Base-by-base conservation (phyloP, 805 yeast species). In the Brettanomyces nanus region DNA sequence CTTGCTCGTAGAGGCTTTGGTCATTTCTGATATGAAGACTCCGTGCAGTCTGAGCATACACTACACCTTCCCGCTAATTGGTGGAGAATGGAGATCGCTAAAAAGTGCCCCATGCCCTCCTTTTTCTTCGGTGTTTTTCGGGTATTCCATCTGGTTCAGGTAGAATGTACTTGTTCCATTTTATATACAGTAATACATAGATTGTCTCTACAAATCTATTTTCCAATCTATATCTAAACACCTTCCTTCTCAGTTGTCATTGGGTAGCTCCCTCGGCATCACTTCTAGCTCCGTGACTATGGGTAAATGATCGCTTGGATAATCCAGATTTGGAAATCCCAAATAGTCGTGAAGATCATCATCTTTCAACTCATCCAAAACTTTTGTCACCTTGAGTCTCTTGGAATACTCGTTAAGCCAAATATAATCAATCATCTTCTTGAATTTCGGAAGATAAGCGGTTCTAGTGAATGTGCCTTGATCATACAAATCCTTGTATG, bases 341-440 rank as follows among this genome's bases (percentile, higher is more conserved):
- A 41, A 41, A 9, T 60, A 61, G 0, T 49, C 41, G 5, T 49
- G 37, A 13, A 61, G 38, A 41, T 68, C 66, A 0, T 46, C 37
- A 1, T 51, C 44, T 33, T 68, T 66, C 11, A 71, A 59, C 14
- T 75, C 77, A n/a, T 77, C 71, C n/a, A 77, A 54, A n/a, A 72
- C 66, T 37, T 65, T 63, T 1, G 63, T 49, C 17, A 71, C 55
- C 32, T 56, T 49, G 19, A 75, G 52, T 32, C 63, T 66, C 15
- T 46, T 44, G 35, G 44, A 43, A 9, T 54, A 45, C 13, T 57
- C 53, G 39, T 69, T 68, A 46, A 60, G 71, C 77, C 79, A 75
- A 5, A 76, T 69, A 46, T 75, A 77, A 49, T 77, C 83, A 33
- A 76, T 73, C 2, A 74, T 66, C 7, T 71, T 73, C 33, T 68